Evolutionary conservation across 2,329 filamentous ascomycete species (phyloP).

Genomic region (Nothomitra cinnamomea): DNA sequence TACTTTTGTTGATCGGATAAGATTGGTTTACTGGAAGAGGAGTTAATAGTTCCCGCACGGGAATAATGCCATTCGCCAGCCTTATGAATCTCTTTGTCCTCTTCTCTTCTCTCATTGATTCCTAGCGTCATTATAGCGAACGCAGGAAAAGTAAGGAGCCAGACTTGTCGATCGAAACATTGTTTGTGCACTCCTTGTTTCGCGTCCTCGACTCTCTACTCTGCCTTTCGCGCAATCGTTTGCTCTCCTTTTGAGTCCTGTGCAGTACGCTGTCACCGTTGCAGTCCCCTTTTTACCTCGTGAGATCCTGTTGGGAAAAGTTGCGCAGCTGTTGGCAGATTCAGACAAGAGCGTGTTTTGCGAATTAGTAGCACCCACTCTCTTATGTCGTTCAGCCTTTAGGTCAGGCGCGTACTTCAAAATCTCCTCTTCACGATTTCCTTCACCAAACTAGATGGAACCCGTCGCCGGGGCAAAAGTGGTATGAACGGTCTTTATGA

Average conservation of each 20-base stretch:
- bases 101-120: neutral
- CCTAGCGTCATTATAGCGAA: neutral
- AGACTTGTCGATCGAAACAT: neutral
- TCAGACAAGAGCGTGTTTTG: neutral
- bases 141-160: neutral
- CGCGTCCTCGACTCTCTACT: neutral
- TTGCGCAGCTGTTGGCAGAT: neutral
- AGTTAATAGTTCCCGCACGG: conserved; percentile 2
- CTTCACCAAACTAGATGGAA: conserved; percentile 3
- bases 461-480: conserved; percentile 4
- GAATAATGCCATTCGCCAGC: conserved; percentile 2
- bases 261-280: neutral
- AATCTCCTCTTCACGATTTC: neutral
- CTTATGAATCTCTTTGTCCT: conserved; percentile 2
- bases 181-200: neutral
- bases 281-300: neutral
- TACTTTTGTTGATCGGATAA: conserved; percentile 1
- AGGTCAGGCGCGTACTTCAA: neutral
- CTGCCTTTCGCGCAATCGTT: neutral
- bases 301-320: neutral
- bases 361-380: neutral
- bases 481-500: conserved; percentile 3
- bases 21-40: conserved; percentile 1
- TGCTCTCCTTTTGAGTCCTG: neutral
- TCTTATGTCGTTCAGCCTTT: neutral